phyloP scores from a whole-genome alignment of 164 flowering plant genomes.

The Santalum album region DNA sequence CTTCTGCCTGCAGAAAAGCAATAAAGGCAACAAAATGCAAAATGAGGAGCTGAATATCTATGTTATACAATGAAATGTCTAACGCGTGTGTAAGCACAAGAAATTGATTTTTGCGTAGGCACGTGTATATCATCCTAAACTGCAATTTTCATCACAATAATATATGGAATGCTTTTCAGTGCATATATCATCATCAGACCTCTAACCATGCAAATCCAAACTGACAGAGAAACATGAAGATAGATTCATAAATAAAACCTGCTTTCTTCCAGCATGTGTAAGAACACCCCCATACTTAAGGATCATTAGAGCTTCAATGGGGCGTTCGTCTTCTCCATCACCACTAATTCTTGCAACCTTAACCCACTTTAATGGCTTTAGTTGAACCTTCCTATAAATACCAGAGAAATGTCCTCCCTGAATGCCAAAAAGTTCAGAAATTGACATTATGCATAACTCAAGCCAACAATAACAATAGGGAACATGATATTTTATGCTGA shows the following conservation, averaged over 20 bases:
- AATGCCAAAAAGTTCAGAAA: constrained; percentile 9
- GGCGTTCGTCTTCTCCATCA: constrained; percentile 92
- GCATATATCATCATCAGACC: not conserved
- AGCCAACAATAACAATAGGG: no score
- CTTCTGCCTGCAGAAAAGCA: constrained; percentile 74
- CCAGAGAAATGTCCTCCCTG: constrained; percentile 99
- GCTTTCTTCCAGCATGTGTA: constrained; percentile 99
- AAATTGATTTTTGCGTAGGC: no score
- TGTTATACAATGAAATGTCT: not conserved
- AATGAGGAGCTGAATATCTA: not conserved
- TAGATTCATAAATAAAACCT: constrained; percentile 35
- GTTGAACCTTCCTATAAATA: constrained; percentile 92
- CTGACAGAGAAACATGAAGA: not conserved
- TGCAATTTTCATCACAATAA: no score
- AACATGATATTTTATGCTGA: no score
- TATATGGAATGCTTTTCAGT: no score
- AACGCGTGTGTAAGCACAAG: no score
- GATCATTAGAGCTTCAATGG: constrained; percentile 97
- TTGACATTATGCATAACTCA: not conserved
- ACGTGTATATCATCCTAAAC: no score
- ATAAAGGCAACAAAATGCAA: not conserved
- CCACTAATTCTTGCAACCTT: constrained; percentile 65
- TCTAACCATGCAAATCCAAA: not conserved
- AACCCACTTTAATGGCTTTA: constrained; percentile 95
- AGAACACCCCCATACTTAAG: constrained; percentile 99